These are phyloP conservation scores for Phytophthora tubulina DNA, from an alignment of 352 stramenopile genomes.

Conservation along the genomic window DNA sequence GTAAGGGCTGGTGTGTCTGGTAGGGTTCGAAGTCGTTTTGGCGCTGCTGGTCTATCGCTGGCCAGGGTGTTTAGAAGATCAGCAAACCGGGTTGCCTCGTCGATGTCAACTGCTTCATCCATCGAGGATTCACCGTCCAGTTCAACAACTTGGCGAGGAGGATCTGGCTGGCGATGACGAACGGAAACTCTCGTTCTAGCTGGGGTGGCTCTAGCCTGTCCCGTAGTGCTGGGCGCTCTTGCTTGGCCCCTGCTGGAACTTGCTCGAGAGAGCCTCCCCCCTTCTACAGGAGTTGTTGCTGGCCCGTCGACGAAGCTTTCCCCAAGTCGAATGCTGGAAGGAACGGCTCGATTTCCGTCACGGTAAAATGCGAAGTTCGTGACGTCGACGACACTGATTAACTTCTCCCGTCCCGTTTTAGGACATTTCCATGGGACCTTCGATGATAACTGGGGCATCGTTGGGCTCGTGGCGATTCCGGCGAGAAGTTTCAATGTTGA, in stretches of 20 bases:
- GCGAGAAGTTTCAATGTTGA: not conserved
- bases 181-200: not conserved
- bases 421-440: not conserved
- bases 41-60: not conserved
- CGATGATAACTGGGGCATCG: not conserved
- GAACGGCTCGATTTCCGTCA: not conserved
- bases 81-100: not conserved
- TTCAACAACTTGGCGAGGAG: not conserved
- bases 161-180: not conserved
- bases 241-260: too few relatives aligned
- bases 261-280: not conserved
- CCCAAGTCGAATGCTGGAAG: not conserved
- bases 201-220: not conserved
- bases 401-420: not conserved
- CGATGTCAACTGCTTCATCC: too few relatives aligned
- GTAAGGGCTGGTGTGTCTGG: too few relatives aligned
- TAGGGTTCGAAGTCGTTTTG: not conserved
- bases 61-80: not conserved
- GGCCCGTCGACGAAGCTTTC: not conserved
- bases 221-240: too few relatives aligned
- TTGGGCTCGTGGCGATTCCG: not conserved
- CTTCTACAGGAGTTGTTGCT: not conserved
- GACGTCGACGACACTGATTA: not conserved
- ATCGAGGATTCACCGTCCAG: not conserved
- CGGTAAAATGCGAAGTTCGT: not conserved